Evolutionary conservation across 1,139 yeast genomes (phyloP).

Genomic region (Candida buenavistaensis): DNA sequence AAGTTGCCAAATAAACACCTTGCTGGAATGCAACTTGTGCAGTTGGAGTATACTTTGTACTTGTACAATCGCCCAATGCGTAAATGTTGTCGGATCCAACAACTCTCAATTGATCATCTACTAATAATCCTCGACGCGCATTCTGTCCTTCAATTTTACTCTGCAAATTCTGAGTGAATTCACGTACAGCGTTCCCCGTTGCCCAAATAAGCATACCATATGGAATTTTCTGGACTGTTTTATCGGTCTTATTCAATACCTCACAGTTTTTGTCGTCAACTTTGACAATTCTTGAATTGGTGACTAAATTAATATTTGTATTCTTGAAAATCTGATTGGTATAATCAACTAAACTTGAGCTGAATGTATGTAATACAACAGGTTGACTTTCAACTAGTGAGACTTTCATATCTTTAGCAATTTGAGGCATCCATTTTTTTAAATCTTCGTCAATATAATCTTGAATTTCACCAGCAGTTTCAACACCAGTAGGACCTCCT

Average conservation of each 20-base stretch:
- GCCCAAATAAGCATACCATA: conserved; percentile 94
- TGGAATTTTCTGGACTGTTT: conserved; percentile 63
- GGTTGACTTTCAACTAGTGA: conserved; percentile 89
- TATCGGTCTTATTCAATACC: conserved; percentile 61
- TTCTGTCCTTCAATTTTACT: conserved; percentile 74
- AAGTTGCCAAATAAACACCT: conserved; percentile 75
- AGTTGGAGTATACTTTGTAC: conserved; percentile 88
- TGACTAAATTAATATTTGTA: conserved; percentile 71
- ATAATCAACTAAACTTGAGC: conserved; percentile 77
- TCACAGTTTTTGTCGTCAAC: conserved; percentile 67
- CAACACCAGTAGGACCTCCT: conserved; percentile 97
- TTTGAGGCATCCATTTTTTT: conserved; percentile 82
- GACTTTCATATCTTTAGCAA: conserved; percentile 76
- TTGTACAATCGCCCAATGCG: conserved; percentile 92
- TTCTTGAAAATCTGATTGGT: conserved; percentile 79
- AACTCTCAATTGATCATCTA: conserved; percentile 77
- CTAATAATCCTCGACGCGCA: conserved; percentile 84
- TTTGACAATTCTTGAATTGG: conserved; percentile 83
- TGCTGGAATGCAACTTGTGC: conserved; percentile 97
- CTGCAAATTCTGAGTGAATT: conserved; percentile 65
- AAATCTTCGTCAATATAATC: conserved; percentile 92
- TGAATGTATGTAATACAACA: conserved; percentile 83
- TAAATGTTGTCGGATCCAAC: conserved; percentile 80
- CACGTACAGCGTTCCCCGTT: conserved; percentile 90
- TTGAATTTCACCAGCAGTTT: conserved; percentile 90